Evolutionary conservation across 306 rosid genomes (phyloP).

Genomic region (Leucaena leucocephala): DNA sequence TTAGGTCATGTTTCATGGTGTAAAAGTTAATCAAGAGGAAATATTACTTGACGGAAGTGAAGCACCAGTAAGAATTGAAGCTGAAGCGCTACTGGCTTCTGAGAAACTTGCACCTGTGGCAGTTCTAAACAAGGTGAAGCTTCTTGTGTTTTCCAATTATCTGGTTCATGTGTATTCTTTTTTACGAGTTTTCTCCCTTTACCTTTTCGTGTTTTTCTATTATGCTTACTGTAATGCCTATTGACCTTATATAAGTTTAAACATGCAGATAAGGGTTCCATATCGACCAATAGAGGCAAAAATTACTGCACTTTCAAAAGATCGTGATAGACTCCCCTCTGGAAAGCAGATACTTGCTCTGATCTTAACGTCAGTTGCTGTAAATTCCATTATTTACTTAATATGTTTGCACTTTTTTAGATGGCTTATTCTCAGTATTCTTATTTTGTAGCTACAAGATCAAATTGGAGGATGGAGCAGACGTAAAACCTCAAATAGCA

Average conservation of each 20-base stretch:
- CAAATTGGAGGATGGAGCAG: conserved; percentile 90
- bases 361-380: conserved; percentile 75
- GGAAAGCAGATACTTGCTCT: conserved; percentile 88
- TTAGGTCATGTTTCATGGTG: conserved; percentile 85
- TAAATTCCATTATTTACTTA: conserved; percentile 32
- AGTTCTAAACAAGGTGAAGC: conserved; percentile 76
- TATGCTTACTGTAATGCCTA: conserved; percentile 28
- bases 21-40: conserved; percentile 67
- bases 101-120: conserved; percentile 93
- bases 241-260: conserved; percentile 25
- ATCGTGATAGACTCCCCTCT: conserved; percentile 90
- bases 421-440: conserved; percentile 28
- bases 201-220: conserved; percentile 25
- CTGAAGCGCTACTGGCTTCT: conserved; percentile 74
- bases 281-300: conserved; percentile 84
- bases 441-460: conserved; percentile 79
- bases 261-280: conserved; percentile 75
- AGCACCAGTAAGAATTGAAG: conserved; percentile 82
- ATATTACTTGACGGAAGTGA: conserved; percentile 93
- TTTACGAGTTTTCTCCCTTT: conserved; percentile 10
- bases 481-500: conserved; percentile 81
- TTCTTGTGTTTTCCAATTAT: neutral
- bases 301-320: conserved; percentile 72
- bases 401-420: conserved; percentile 30
- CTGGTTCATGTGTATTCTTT: conserved; percentile 12